These are phyloP conservation scores for Nemophila menziesii DNA, from an alignment of 257 asterid genomes.

Conservation along the genomic window DNA sequence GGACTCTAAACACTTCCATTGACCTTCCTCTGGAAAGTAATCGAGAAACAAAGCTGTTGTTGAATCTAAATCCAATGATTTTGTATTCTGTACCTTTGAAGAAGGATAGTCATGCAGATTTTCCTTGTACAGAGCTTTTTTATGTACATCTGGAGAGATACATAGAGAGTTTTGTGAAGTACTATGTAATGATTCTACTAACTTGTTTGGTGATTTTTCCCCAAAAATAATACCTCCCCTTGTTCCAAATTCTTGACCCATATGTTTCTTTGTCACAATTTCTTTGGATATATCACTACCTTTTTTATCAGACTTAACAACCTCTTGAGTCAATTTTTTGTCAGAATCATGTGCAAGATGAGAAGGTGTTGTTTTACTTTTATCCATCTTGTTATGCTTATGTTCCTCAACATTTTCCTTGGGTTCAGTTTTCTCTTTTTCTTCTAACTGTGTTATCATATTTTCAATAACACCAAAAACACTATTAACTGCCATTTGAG, in stretches of 20 bases:
- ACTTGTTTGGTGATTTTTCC: constrained; percentile 25
- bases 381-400: constrained; percentile 20
- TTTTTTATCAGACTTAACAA: constrained; percentile 6
- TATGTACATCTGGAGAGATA: constrained; percentile 23
- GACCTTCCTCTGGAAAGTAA: constrained; percentile 66
- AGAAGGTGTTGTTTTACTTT: constrained; percentile 15
- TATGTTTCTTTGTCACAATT: constrained; percentile 16
- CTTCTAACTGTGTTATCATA: constrained; percentile 63
- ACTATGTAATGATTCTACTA: constrained; percentile 20
- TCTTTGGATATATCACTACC: constrained; percentile 10
- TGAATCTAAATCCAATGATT: constrained; percentile 28
- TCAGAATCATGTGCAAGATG: constrained; percentile 19
- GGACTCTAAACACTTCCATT: constrained; percentile 52
- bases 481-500: constrained; percentile 85
- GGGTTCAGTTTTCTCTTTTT: constrained; percentile 25
- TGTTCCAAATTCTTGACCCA: constrained; percentile 20
- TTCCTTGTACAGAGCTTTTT: constrained; percentile 43
- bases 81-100: constrained; percentile 28
- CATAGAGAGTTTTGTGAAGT: constrained; percentile 21
- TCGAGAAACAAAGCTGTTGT: constrained; percentile 39
- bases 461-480: constrained; percentile 75
- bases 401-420: constrained; percentile 15
- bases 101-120: constrained; percentile 32
- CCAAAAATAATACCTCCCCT: constrained; percentile 17
- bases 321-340: constrained; percentile 2